These are phyloP conservation scores for Lindgomyces ingoldianus DNA, from an alignment of 495 filamentous ascomycete species.

Conservation along the genomic window DNA sequence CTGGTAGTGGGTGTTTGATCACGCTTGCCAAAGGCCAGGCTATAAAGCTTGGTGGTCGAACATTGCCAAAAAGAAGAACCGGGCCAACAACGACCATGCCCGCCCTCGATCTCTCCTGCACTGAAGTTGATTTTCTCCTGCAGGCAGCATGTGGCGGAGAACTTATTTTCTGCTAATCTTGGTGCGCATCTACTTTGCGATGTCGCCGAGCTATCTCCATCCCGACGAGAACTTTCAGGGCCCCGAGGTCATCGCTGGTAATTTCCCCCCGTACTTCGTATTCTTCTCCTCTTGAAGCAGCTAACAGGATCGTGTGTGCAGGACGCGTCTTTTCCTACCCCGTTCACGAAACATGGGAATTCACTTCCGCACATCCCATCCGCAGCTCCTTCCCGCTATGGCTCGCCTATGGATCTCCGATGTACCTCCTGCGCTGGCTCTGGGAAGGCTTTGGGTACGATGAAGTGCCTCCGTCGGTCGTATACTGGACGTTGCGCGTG, in stretches of 20 bases:
- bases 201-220: conserved; percentile 94
- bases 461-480: conserved; percentile 63
- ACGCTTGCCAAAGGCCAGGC: conserved; percentile 17
- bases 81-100: conserved; percentile 23
- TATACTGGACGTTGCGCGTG: conserved; percentile 84
- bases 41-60: conserved; percentile 1
- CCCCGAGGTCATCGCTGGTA: conserved; percentile 94
- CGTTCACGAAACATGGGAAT: conserved; percentile 89
- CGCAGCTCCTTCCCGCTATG: conserved; percentile 96
- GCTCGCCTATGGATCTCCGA: conserved; percentile 87
- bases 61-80: neutral
- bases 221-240: conserved; percentile 99
- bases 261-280: conserved; percentile 41
- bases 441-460: conserved; percentile 63
- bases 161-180: conserved; percentile 80
- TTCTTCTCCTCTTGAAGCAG: neutral
- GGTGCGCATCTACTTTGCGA: conserved; percentile 89
- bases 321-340: conserved; percentile 89
- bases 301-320: conserved; percentile 44
- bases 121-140: conserved; percentile 3
- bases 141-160: conserved; percentile 77
- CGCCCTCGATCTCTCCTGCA: conserved; percentile 5
- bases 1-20: conserved; percentile 25
- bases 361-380: conserved; percentile 79
- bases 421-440: conserved; percentile 86